phyloP scores from a whole-genome alignment of 768 basidiomycete genomes.

The Mycena chlorophos region DNA sequence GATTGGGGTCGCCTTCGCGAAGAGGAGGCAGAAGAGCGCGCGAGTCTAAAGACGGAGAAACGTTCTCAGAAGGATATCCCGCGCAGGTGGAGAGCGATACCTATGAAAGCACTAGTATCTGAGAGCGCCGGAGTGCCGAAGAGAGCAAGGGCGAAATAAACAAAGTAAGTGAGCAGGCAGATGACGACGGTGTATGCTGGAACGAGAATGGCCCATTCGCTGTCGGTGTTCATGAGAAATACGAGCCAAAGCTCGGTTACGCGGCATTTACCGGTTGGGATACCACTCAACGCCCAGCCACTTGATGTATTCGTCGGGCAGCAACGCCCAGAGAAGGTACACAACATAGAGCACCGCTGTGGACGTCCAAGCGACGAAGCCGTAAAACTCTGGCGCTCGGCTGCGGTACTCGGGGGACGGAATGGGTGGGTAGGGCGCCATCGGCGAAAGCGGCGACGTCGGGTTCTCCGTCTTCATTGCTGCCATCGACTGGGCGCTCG shows the following conservation, averaged over 20 bases:
- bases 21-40: slow-evolving; percentile 51
- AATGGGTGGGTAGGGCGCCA: too few species aligned
- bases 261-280: slow-evolving; percentile 68
- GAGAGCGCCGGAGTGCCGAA: slow-evolving; percentile 69
- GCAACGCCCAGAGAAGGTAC: slow-evolving; percentile 81
- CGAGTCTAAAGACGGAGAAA: too few species aligned
- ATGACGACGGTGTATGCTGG: slow-evolving; percentile 76
- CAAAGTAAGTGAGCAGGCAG: slow-evolving; percentile 73
- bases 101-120: slow-evolving; percentile 66
- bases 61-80: too few species aligned
- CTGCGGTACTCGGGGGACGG: too few species aligned
- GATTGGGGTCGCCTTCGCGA: slow-evolving; percentile 33
- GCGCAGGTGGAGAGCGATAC: too few species aligned
- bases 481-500: too few species aligned
- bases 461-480: too few species aligned
- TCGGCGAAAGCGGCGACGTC: slow-evolving; percentile 46
- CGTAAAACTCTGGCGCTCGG: slow-evolving; percentile 84
- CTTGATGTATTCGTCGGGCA: slow-evolving; percentile 70
- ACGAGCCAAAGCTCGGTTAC: neutral
- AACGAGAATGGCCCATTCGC: slow-evolving; percentile 81
- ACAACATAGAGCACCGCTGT: too few species aligned
- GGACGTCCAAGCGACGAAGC: slow-evolving; percentile 84
- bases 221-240: slow-evolving; percentile 31
- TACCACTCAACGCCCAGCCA: slow-evolving; percentile 68
- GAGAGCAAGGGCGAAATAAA: too few species aligned